Evolutionary conservation across 2,329 filamentous ascomycete species (phyloP), one percentile per base, ranked within the genome.

Genomic region (Amauroascus niger): DNA sequence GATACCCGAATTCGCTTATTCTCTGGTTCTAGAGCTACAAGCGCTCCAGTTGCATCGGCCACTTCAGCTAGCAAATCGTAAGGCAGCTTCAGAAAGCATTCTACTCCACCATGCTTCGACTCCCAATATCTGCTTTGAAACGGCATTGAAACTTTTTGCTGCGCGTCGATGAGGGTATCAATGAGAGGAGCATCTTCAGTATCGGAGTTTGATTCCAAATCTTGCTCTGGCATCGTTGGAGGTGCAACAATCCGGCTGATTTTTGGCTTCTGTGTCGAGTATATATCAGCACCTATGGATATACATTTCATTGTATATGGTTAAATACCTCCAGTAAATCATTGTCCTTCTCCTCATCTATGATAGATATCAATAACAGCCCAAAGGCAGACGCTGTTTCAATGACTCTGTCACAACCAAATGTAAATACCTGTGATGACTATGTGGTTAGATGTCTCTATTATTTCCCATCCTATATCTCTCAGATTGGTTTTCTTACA

Each of bases 241-340:
- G 62, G 59, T 5, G 61, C 54, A n/a, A 62, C 59, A 20, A 68
- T 44, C 2, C 62, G 61, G 33, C 57, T 58, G n/a, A 67, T 56
- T 26, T 63, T 63, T 4, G 65, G 63, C 47, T 62, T 61, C 66
- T 65, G 49, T 14, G 18, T 22, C 16, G 33, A 16, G 14, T 11
- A 28, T 20, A 24, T 52, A 26, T 9, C 35, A n/a, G n/a, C 22
- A 24, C 2, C 11, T 22, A 41, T 35, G 35, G 16, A 48, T n/a
- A 11, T 3, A 26, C 6, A n/a, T 24, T 20, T 6, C 16, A 47
- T 24, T 14, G 16, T n/a, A 48, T 16, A 4, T 16, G 3, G 32
- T 2, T 1, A 28, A 13, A 37, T 58, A 68, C 66, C 57, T 68
- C 65, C n/a, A 68, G 50, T 9, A 67, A 47, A 43, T 68, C 63